Evolutionary conservation across 2,329 filamentous ascomycete genomes (phyloP).

Genomic region (Alternaria novae-zelandiae): DNA sequence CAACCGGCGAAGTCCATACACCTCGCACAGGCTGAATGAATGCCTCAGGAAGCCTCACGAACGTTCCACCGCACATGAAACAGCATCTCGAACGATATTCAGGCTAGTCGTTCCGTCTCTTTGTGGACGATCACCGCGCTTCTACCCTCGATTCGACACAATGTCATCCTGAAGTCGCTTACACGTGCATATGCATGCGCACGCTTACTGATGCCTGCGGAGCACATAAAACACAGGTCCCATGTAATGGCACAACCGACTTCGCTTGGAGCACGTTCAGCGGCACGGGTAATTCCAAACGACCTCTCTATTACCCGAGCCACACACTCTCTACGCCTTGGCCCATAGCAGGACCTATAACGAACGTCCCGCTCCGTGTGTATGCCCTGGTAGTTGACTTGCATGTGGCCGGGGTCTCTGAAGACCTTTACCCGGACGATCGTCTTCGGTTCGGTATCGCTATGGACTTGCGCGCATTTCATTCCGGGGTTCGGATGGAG

Average conservation of each 20-base stretch:
- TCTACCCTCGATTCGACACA: not conserved
- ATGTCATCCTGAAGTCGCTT: not conserved
- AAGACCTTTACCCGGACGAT: conserved; percentile 10
- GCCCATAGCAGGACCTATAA: not conserved
- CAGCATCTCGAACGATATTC: not conserved
- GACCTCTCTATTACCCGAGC: not conserved
- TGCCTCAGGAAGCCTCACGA: not conserved
- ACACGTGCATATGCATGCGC: not conserved
- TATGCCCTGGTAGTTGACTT: not conserved
- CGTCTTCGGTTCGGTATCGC: not conserved
- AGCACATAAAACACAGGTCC: not conserved
- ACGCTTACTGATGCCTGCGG: not conserved
- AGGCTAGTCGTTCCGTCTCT: not conserved
- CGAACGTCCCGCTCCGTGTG: conserved; percentile 3
- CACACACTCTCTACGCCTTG: not conserved
- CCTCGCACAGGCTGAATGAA: conserved; percentile 12
- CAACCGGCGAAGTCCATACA: conserved; percentile 66
- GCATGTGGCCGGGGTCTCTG: not conserved
- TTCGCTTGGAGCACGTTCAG: not conserved
- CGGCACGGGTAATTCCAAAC: conserved; percentile 15
- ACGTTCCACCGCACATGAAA: not conserved
- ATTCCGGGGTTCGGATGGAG: not conserved
- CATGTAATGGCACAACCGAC: not conserved
- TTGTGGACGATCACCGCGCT: not conserved
- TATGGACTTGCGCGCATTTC: not conserved